Conservation (phyloP, 2,329 filamentous ascomycete genomes). For the Colletotrichum karsti region DNA sequence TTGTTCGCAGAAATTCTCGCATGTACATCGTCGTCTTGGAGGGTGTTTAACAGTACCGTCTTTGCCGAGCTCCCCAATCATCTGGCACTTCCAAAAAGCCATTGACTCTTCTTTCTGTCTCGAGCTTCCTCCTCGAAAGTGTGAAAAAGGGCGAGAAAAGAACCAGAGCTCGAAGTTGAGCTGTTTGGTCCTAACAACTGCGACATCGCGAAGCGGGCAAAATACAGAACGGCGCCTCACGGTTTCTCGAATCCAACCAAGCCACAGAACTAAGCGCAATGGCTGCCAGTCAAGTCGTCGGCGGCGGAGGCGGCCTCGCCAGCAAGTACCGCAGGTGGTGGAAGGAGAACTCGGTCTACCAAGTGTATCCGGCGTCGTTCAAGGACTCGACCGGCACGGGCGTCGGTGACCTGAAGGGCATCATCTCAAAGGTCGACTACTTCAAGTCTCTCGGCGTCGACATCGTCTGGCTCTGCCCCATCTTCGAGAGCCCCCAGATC, state of each 20-base stretch:
- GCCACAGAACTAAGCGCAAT: background rate
- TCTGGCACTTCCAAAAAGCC: background rate
- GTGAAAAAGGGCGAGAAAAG: no score
- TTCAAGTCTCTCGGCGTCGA: conserved; percentile 64
- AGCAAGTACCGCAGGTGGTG: conserved; percentile 53
- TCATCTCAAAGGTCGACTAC: conserved; percentile 65
- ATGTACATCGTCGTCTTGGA: background rate
- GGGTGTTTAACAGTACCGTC: background rate
- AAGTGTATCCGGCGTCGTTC: conserved; percentile 71
- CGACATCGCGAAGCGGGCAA: no score
- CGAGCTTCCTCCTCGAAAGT: no score
- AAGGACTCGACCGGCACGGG: conserved; percentile 66
- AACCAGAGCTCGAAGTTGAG: no score
- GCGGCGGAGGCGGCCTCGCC: background rate
- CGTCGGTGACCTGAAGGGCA: conserved; percentile 64
- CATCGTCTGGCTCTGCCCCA: conserved; percentile 63
- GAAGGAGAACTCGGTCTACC: conserved; percentile 69
- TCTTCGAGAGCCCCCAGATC: conserved; percentile 62
- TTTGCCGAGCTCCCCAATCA: background rate
- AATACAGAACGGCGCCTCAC: no score
- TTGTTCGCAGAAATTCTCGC: conserved; percentile 21
- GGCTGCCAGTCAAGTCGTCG: background rate
- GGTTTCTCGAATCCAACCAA: no score
- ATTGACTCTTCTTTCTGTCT: background rate
- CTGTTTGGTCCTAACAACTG: no score